Evolutionary conservation across 202 grass and related monocot genomes (phyloP), one percentile per base, ranked within the genome.

Genomic region (Dendrocalamus latiflorus): DNA sequence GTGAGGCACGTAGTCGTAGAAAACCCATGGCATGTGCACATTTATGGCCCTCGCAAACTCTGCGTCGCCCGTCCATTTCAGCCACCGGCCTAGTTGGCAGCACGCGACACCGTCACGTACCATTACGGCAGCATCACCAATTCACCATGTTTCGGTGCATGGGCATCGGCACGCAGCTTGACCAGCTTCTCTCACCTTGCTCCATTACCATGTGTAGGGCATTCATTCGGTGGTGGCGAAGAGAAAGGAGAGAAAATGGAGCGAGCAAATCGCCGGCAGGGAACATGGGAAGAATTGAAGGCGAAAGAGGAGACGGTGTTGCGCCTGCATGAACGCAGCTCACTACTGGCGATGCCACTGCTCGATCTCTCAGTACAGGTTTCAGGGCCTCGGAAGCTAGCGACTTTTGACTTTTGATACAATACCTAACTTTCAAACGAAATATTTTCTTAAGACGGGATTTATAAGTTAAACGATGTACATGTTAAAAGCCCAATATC

Each of bases 231-330:
- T 50, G 66, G 20, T 15, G 42, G 68, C 14, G 13, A 18, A 37
- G 68, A 26, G 34, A 16, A 10, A 20, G 43, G 6, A 8, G 16
- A 38, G 8, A 38, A 34, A 45, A 34, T 3, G 26, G 77, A 39
- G 24, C 13, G 5, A 6, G 71, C 20, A 68, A 28, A 43, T 75
- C 53, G 84, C 37, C 88, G 79, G 79, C 79, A 86, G 16, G 51
- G 34, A 86, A 83, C 84, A 39, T 86, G 84, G 79, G 69, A 63
- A 10, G 60, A 80, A 79, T 80, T 80, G 36, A 90, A 90, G 84
- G 20, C 73, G 49, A 47, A 15, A 25, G 50, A 25, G 65, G 49
- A 1, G 25, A 65, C 17, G 18, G 72, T 9, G 34, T 20, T 3
- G 21, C 15, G 16, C 4, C 14, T 15, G 38, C 36, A 20, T 6